Conservation (phyloP, 345 rosid species). For the Gossypium arboreum region DNA sequence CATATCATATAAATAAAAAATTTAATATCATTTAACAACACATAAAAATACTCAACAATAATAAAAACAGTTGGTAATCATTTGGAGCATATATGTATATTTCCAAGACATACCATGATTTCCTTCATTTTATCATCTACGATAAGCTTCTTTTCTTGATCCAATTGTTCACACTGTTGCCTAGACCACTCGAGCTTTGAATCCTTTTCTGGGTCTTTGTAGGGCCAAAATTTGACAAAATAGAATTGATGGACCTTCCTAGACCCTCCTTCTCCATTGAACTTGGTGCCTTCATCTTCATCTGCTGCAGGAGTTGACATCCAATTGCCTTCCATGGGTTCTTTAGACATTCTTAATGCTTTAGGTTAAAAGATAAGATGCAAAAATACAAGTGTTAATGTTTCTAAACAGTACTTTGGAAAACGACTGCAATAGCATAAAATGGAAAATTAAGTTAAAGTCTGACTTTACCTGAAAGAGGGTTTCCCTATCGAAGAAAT, state of each 20-base stretch:
- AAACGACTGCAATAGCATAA: no score
- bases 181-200: not conserved
- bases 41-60: no score
- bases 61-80: no score
- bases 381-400: not conserved
- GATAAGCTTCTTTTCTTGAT: not conserved
- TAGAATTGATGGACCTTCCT: conserved; percentile 7
- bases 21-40: no score
- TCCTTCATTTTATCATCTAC: not conserved
- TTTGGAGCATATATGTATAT: not conserved
- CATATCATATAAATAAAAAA: no score
- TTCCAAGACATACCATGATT: not conserved
- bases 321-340: not conserved
- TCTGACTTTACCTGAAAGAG: not conserved
- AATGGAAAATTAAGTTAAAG: not conserved
- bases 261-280: not conserved
- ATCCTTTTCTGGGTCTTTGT: not conserved
- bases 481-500: no score
- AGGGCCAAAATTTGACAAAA: conserved; percentile 6
- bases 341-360: not conserved
- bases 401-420: not conserved
- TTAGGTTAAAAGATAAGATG: not conserved
- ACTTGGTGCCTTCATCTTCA: not conserved
- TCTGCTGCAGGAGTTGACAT: not conserved
- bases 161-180: not conserved